Base-by-base conservation (phyloP, 2,329 filamentous ascomycete species). In the Septoria linicola region DNA sequence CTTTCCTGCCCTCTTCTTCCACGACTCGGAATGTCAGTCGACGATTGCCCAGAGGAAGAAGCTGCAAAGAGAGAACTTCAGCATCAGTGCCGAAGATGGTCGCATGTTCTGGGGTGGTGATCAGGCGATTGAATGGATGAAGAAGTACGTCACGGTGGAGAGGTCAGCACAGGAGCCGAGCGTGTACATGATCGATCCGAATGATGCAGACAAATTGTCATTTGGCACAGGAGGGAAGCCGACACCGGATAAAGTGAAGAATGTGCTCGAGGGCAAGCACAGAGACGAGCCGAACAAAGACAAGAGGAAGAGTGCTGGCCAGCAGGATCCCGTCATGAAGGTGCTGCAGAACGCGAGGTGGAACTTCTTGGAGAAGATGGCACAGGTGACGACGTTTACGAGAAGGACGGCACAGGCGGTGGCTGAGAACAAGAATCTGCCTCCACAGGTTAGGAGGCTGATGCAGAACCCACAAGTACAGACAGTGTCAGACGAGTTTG, bases 91-190 rank as follows among this genome's bases (percentile, higher is more conserved):
- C 7, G 60, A 67, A 34, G 80, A 80, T 57, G 92, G 92, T 0
- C 82, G 88, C 68, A 85, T 96, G 77, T 97, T 96, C 66, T 99
- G 95, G 93, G 95, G 93, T 50, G 93, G 93, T 4, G 93, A 99
- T 67, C 92, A 99, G 72, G 87, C 97, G 0, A 69, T 99, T 41
- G 80, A 89, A 49, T 99, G 95, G 93, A 66, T 99, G 62, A 88
- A 84, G 67, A 80, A 85, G 67, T 96, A 96, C 69, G 82, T 93
- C 5, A 79, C 78, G 16, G 83, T 99, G 11, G 88, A 97, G 70
- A 80, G 89, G 53, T 95, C 89, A 30, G 82, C 80, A 1, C 89
- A 88, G 1, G 95, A 99, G 66, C 87, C 88, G 1, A 96, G 89
- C 59, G 86, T 95, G 20, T 99, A 96, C 66, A 76, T 99, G 19